Conservation (phyloP, 345 rosid species). For the Erodium maritimum region DNA sequence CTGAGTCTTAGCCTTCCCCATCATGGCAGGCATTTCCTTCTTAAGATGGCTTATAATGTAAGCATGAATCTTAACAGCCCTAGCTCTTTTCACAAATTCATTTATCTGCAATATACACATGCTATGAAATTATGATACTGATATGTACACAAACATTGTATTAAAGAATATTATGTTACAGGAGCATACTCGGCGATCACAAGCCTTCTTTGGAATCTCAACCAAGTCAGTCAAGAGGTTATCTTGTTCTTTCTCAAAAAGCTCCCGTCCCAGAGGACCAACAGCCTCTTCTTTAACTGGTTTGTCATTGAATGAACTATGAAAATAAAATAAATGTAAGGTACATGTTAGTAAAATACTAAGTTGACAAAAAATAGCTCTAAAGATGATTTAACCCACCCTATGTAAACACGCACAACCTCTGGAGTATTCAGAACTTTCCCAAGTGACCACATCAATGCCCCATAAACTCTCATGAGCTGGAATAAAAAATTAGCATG, state of each 20-base stretch:
- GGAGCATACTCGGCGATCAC: constrained; percentile 62
- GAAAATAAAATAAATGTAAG: constrained; percentile 4
- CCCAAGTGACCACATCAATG: constrained; percentile 96
- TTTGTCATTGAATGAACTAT: constrained; percentile 86
- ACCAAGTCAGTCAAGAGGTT: constrained; percentile 65
- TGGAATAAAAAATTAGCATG: constrained; percentile 11
- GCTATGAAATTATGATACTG: not conserved
- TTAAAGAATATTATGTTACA: not conserved
- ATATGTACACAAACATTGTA: not conserved
- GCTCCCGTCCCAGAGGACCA: constrained; percentile 67
- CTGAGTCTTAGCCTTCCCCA: constrained; percentile 94
- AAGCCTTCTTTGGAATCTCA: constrained; percentile 83
- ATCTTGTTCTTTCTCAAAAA: constrained; percentile 83
- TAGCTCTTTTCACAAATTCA: constrained; percentile 87
- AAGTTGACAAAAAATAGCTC: not conserved
- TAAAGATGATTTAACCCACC: constrained; percentile 29
- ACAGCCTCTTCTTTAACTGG: constrained; percentile 40
- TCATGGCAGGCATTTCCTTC: constrained; percentile 91
- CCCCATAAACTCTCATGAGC: constrained; percentile 98
- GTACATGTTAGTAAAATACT: not conserved
- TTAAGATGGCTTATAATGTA: constrained; percentile 82
- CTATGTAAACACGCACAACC: constrained; percentile 82
- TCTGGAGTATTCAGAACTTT: constrained; percentile 89
- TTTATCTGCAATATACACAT: constrained; percentile 42
- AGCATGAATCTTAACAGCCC: constrained; percentile 92